Evolutionary conservation across 2,329 filamentous ascomycete species (phyloP), one percentile per base, ranked within the genome.

Genomic region (Stachybotrys elegans): DNA sequence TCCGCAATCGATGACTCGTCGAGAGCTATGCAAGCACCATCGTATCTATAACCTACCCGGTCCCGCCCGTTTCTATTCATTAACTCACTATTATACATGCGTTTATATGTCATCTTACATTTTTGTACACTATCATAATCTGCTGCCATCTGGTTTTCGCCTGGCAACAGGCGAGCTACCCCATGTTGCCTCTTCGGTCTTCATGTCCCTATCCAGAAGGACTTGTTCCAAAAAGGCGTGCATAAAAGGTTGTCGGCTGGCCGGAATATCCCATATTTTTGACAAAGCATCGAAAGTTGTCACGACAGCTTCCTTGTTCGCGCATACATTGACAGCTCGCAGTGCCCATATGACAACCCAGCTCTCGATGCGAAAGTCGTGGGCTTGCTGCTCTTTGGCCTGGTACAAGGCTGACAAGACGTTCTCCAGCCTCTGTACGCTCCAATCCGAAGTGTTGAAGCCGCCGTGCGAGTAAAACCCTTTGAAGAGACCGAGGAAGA

Each of bases 401-500:
- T 69, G 60, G 13, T 86, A 67, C 50, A 90, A 81, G 1, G 84
- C 78, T 8, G 71, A 62, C 74, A 86, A 86, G 11, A 89, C 79
- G 34, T 71, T 73, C 35, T 84, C 75, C 3, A 97, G 75, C n/a
- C 81, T 76, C 51, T 76, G 65, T 22, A 72, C 69, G 22, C 80
- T 88, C 92, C 93, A 98, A 12, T 79, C 73, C 0, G 83, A 82
- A 50, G 82, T 64, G 1, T 50, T 70, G 20, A 71, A 59, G 21
- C 81, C 82, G 11, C 91, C 92, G 57, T 95, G 84, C 3, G 70
- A 63, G 23, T 76, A 73, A 58, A 97, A 98, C 0, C 87, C 90
- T 55, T 88, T 84, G 66, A 97, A 87, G 4, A 97, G 71, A 7
- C 85, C 76, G 29, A 93, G 71, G 57, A 92, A 96, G 20, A 95